These are phyloP conservation scores for Lachancea waltii DNA, from an alignment of 805 yeast species.

Conservation along the genomic window DNA sequence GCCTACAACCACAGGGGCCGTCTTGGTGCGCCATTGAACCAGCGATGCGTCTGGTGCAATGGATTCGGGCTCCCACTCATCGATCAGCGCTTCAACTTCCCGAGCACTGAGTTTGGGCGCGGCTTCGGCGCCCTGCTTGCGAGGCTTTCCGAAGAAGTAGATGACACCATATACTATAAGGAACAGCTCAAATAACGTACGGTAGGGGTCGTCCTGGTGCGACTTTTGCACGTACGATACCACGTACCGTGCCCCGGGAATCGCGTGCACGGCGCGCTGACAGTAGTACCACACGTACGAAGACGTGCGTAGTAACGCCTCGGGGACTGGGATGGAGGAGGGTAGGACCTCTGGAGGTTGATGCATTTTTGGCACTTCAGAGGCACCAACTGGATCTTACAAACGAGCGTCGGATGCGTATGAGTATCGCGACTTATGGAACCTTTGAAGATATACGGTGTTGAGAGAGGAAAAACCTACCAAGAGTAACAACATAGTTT, in stretches of 20 bases:
- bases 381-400: not conserved
- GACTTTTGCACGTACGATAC: conserved; percentile 75
- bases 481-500: no score
- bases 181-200: conserved; percentile 74
- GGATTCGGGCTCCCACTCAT: conserved; percentile 91
- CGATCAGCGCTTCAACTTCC: conserved; percentile 77
- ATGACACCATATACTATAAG: conserved; percentile 75
- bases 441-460: no score
- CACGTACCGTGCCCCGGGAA: conserved; percentile 33
- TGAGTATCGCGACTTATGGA: no score
- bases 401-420: not conserved
- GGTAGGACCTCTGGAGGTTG: conserved; percentile 25
- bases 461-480: no score
- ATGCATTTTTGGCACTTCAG: conserved; percentile 9
- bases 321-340: conserved; percentile 27
- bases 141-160: conserved; percentile 64
- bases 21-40: conserved; percentile 57
- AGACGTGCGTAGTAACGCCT: conserved; percentile 18
- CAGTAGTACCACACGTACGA: conserved; percentile 24
- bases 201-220: conserved; percentile 87
- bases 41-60: conserved; percentile 49
- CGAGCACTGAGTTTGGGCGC: conserved; percentile 49
- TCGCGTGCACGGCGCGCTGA: conserved; percentile 9
- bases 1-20: conserved; percentile 59
- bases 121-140: conserved; percentile 70